Base-by-base conservation (phyloP, 345 rosid genomes). In the Melaleuca quinquenervia region DNA sequence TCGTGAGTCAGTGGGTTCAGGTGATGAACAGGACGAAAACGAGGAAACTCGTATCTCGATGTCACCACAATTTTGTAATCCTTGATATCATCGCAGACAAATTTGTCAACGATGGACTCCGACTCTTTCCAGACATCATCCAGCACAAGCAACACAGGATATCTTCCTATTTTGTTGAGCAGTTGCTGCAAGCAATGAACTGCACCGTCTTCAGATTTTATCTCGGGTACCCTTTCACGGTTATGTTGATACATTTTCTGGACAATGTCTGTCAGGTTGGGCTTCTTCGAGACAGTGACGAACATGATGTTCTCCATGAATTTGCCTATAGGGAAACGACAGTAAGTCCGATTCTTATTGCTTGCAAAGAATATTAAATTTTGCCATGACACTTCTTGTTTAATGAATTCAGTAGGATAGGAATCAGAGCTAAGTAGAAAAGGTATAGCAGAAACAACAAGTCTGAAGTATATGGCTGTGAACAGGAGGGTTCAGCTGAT, bases 121-220 rank as follows among this genome's bases (percentile, higher is more conserved):
- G 86, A 70, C 5, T 82, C 78, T 11, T 53, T 75, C 89, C 90
- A 85, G 44, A 87, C 89, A 78, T 91, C 89, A n/a, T 89, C 89
- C 84, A 89, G 80, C 6, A 91, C 62, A 50, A 90, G 86, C 85
- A 90, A 52, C 82, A 86, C 62, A 44, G 88, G 90, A 21, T 21
- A 50, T 52, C 62, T 36, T 32, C 80, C 89, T 15, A 85, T 82
- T 15, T 54, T 13, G 27, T 48, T 50, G 18, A 86, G 76, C 64
- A 89, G 78, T 27, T 53, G 52, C 53, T 56, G 75, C 82, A 86
- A 82, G 2, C 16, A 82, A 45, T 52, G 22, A 52, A 86, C 45
- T 82, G 88, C 83, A 80, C 62, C 88, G n/a, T 82, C 88, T 29
- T 90, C 86, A 18, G 54, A 29, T 50, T 82, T 82, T 45, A 85